phyloP scores from a whole-genome alignment of 495 filamentous ascomycete genomes.

The Xylaria scruposa region DNA sequence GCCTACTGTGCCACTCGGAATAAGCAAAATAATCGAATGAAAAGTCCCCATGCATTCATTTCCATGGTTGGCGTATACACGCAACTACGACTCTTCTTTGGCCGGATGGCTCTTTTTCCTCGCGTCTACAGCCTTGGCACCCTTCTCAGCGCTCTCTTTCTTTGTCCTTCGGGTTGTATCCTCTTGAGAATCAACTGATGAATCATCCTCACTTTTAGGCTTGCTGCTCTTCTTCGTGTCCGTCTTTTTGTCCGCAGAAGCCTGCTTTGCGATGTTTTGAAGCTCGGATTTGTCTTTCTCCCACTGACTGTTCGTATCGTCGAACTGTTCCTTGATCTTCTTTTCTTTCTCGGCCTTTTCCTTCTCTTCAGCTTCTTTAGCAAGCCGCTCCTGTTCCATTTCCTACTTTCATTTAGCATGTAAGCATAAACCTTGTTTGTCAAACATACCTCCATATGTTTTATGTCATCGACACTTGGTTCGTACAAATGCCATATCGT shows the following conservation, averaged over 20 bases:
- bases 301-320: constrained; percentile 74
- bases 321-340: constrained; percentile 75
- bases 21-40: constrained; percentile 12
- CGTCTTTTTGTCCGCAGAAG: constrained; percentile 40
- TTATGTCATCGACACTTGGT: constrained; percentile 93
- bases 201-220: constrained; percentile 5
- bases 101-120: constrained; percentile 37
- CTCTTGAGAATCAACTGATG: constrained; percentile 30
- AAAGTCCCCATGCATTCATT: neutral
- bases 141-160: constrained; percentile 37
- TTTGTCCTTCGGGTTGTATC: constrained; percentile 38
- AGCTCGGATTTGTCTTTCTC: constrained; percentile 82
- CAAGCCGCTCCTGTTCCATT: constrained; percentile 82
- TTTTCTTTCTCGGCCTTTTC: constrained; percentile 68
- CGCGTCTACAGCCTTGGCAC: constrained; percentile 26
- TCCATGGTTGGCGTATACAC: constrained; percentile 5
- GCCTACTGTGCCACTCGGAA: constrained; percentile 13
- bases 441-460: constrained; percentile 82
- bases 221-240: constrained; percentile 30
- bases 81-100: constrained; percentile 36
- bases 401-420: constrained; percentile 56
- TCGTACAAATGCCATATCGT: constrained; percentile 99
- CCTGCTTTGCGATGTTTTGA: constrained; percentile 68
- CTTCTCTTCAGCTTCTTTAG: constrained; percentile 74
- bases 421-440: constrained; percentile 4